Evolutionary conservation across 1,139 yeast genomes (phyloP).

Genomic region (Pichia inconspicua): DNA sequence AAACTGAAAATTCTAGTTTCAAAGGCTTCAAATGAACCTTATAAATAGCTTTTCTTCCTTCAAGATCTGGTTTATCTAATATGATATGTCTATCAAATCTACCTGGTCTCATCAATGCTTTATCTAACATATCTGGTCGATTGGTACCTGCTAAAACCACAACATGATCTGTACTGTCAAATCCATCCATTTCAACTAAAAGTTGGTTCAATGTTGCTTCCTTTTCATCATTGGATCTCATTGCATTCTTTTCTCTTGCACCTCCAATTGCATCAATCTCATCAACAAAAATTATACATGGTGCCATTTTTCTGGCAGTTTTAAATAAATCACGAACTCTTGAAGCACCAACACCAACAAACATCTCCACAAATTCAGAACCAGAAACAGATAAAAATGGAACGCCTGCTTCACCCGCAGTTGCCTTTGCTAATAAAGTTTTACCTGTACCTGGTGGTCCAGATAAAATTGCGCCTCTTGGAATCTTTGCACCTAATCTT

Average conservation of each 20-base stretch:
- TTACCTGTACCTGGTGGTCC: slow-evolving; percentile 91
- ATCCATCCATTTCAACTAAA: slow-evolving; percentile 82
- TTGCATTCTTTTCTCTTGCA: slow-evolving; percentile 47
- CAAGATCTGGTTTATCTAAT: slow-evolving; percentile 68
- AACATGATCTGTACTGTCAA: slow-evolving; percentile 64
- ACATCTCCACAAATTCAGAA: slow-evolving; percentile 98
- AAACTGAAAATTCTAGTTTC: slow-evolving; percentile 40
- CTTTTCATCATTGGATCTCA: slow-evolving; percentile 72
- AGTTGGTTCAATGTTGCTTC: slow-evolving; percentile 74
- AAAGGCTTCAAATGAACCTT: slow-evolving; percentile 60
- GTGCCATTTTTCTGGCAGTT: slow-evolving; percentile 74
- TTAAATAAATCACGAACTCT: slow-evolving; percentile 76
- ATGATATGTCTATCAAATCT: slow-evolving; percentile 74
- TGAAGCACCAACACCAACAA: slow-evolving; percentile 97
- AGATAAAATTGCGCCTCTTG: slow-evolving; percentile 74
- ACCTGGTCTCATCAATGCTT: slow-evolving; percentile 75
- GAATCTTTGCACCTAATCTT: slow-evolving; percentile 72
- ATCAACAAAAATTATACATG: slow-evolving; percentile 72
- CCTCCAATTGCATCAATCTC: slow-evolving; percentile 85
- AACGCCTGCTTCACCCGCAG: slow-evolving; percentile 82
- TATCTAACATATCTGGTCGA: slow-evolving; percentile 70
- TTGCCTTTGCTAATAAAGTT: slow-evolving; percentile 71
- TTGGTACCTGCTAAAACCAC: slow-evolving; percentile 81
- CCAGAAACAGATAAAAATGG: slow-evolving; percentile 87
- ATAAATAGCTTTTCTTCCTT: slow-evolving; percentile 70